phyloP scores from a whole-genome alignment of 2,329 filamentous ascomycete genomes.

The Phyllosticta citrichinensis region DNA sequence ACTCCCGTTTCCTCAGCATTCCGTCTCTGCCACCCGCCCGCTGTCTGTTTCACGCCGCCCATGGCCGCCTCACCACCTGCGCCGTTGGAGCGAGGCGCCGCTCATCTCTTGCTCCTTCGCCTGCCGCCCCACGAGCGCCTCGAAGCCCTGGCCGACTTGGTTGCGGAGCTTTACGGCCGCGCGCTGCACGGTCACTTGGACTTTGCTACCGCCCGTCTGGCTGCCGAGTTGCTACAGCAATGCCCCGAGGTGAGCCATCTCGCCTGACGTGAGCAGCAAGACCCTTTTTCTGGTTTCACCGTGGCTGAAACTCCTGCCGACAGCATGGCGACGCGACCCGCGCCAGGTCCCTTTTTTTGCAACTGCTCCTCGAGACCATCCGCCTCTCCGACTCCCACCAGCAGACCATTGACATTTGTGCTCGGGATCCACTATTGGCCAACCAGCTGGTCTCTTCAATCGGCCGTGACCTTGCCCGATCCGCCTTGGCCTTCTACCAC shows the following conservation, averaged over 20 bases:
- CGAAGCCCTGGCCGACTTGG: conserved; percentile 2
- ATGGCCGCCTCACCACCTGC: background rate
- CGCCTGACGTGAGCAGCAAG: conserved; percentile 4
- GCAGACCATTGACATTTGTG: conserved; percentile 1
- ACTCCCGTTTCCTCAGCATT: background rate
- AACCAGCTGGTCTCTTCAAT: conserved; percentile 3
- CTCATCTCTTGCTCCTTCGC: conserved; percentile 10
- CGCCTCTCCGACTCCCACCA: background rate
- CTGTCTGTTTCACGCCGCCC: background rate
- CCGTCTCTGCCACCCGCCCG: background rate
- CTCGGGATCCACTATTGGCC: conserved; percentile 1
- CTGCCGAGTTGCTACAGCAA: conserved; percentile 6
- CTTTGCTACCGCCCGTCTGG: background rate
- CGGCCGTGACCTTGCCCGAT: background rate
- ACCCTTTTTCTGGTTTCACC: background rate
- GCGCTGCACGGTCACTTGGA: background rate
- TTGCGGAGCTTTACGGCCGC: background rate
- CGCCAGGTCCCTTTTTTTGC: background rate
- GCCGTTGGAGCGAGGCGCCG: background rate
- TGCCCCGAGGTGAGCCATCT: conserved; percentile 11
- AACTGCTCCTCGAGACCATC: conserved; percentile 1
- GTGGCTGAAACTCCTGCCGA: conserved; percentile 6
- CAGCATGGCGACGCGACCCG: conserved; percentile 3
- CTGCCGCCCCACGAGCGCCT: conserved; percentile 4
- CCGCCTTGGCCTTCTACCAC: background rate